Percentiles rank a stretch among this genome's conserved stretches.
phyloP scores from a whole-genome alignment of 1,139 yeast species.

The Geotrichum carabidarum region DNA sequence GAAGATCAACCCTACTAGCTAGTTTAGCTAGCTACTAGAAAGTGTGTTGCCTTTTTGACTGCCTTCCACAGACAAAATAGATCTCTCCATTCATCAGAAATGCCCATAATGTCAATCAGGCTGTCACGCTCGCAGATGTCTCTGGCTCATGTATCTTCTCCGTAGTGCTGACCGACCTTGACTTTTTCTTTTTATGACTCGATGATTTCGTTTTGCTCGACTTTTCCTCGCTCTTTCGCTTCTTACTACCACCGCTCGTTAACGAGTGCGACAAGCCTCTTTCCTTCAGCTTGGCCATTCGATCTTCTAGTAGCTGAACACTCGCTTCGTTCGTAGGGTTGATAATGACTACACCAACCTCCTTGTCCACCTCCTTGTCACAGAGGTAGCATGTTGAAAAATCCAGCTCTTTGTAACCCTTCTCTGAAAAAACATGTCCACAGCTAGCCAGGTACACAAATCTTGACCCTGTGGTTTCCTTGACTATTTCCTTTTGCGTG shows the following conservation, averaged over 20 bases:
- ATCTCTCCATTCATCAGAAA: no score
- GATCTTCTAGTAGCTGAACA: conserved; percentile 31
- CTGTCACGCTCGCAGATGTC: not conserved
- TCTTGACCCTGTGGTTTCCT: conserved; percentile 35
- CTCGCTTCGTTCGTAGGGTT: conserved; percentile 38
- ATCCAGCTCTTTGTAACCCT: conserved; percentile 30
- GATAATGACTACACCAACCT: conserved; percentile 38
- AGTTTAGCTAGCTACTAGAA: no score
- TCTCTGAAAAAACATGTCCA: conserved; percentile 49
- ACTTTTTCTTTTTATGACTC: conserved; percentile 1
- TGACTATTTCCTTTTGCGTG: conserved; percentile 40
- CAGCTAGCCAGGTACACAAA: conserved; percentile 50
- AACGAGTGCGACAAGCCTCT: conserved; percentile 49
- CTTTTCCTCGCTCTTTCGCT: conserved; percentile 13
- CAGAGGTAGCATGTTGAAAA: conserved; percentile 43
- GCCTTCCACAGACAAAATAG: no score
- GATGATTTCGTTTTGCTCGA: not conserved
- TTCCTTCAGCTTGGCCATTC: conserved; percentile 38
- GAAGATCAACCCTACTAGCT: no score
- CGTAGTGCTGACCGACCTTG: not conserved
- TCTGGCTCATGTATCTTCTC: not conserved
- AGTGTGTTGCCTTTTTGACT: no score
- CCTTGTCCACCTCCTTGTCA: conserved; percentile 31
- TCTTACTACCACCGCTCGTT: conserved; percentile 36
- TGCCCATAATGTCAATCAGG: not conserved